A percentile compares a stretch with the other conserved stretches of the same genome.
Evolutionary conservation across 2,329 filamentous ascomycete genomes (phyloP).

Genomic region (Colletotrichum musicola): DNA sequence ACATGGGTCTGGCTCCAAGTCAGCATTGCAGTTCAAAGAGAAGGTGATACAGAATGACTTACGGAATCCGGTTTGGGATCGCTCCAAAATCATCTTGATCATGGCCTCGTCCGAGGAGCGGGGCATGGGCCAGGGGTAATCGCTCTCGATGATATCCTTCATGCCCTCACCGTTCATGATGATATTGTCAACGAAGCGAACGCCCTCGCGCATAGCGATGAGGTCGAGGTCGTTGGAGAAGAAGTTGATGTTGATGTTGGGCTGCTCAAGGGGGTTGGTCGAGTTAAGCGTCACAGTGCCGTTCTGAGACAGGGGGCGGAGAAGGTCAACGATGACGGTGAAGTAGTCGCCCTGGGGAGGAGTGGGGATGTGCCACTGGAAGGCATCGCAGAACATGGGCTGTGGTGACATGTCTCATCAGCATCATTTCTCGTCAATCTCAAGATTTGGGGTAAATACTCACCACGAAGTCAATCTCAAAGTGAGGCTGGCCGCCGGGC

Average conservation of each 20-base stretch:
- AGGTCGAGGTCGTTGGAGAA: conserved; percentile 68
- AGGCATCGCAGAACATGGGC: conserved; percentile 64
- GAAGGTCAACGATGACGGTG: conserved; percentile 66
- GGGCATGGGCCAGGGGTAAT: conserved; percentile 74
- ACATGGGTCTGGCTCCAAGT: conserved; percentile 59
- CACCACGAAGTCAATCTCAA: conserved; percentile 71
- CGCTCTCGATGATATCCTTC: conserved; percentile 63
- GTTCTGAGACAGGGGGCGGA: conserved; percentile 54
- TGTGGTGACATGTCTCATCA: background rate
- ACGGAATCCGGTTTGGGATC: conserved; percentile 70
- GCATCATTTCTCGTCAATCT: background rate
- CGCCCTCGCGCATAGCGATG: conserved; percentile 69
- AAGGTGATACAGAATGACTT: conserved; percentile 27
- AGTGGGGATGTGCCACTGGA: conserved; percentile 61
- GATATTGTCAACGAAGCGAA: conserved; percentile 69
- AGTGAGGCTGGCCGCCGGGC: conserved; percentile 69
- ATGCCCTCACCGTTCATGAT: conserved; percentile 68
- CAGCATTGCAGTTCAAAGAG: background rate
- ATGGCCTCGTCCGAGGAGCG: conserved; percentile 67
- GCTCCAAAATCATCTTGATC: conserved; percentile 67
- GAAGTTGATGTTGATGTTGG: conserved; percentile 72
- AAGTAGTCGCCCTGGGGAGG: conserved; percentile 61
- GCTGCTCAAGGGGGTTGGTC: conserved; percentile 67
- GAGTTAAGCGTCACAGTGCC: conserved; percentile 70
- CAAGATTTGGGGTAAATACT: background rate